A percentile compares a stretch with the other conserved stretches of the same genome.
Evolutionary conservation across 1,284 basidiomycete genomes (phyloP).

Genomic region (Chondrostereum purpureum): DNA sequence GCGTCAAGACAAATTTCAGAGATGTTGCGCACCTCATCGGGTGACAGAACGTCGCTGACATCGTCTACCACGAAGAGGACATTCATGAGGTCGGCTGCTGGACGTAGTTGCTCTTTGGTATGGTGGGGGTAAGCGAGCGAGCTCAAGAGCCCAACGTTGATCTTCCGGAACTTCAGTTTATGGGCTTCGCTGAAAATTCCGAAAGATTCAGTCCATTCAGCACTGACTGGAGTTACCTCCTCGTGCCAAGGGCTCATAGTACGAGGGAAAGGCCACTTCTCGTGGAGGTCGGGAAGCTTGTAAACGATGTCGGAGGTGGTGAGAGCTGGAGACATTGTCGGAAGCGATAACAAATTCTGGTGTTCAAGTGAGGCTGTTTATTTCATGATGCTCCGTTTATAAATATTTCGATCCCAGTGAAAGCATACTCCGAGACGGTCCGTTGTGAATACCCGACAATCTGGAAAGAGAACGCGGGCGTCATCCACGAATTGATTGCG

Average conservation of each 20-base stretch:
- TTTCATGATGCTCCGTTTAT: too few species aligned
- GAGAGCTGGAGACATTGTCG: too few species aligned
- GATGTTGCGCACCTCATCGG: too few species aligned
- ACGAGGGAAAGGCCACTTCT: slow-evolving; percentile 7
- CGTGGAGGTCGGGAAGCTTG: slow-evolving; percentile 8
- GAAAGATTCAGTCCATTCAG: slow-evolving; percentile 5
- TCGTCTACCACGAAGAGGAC: not conserved
- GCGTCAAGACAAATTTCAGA: too few species aligned
- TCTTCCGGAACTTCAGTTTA: slow-evolving; percentile 4
- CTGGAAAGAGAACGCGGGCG: too few species aligned
- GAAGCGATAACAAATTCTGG: too few species aligned
- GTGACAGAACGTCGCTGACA: not conserved
- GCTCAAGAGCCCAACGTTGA: slow-evolving; percentile 6
- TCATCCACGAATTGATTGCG: too few species aligned
- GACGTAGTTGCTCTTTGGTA: not conserved
- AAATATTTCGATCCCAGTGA: too few species aligned
- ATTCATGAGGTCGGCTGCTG: slow-evolving; percentile 1
- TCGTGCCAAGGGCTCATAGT: slow-evolving; percentile 3
- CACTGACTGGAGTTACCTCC: slow-evolving; percentile 2
- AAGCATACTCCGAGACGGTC: too few species aligned
- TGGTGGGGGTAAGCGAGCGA: slow-evolving; percentile 6
- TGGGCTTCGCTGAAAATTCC: slow-evolving; percentile 4
- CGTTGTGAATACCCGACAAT: too few species aligned
- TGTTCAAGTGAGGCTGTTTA: too few species aligned
- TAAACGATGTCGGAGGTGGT: too few species aligned